Evolutionary conservation across 2,329 filamentous ascomycete species (phyloP), one percentile per base, ranked within the genome.

Genomic region (Hortaea sp.): DNA sequence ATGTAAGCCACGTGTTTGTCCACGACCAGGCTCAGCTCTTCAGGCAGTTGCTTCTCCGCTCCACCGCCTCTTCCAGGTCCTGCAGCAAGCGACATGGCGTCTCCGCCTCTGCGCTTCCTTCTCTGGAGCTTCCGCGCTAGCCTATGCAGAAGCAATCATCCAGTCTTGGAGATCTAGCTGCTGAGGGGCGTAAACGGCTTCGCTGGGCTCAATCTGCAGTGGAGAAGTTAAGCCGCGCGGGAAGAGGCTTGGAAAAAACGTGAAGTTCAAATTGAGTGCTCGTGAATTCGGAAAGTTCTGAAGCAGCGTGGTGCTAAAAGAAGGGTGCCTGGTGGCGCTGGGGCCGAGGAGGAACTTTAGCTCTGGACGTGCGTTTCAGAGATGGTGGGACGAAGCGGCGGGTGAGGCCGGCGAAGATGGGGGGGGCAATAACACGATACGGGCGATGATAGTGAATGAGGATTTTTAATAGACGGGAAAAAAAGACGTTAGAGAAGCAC

Each of bases 1-100:
- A 98, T 88, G 66, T 97, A 98, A 63, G 81, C 80, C 59, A 97
- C 87, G 66, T 98, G 92, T 63, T 79, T 79, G 54, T 80, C 71
- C 43, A 74, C 66, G 50, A 70, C 73, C 47, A 82, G 70, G 42
- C 70, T 66, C 52, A 76, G 68, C 53, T 75, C 70, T 47, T 67
- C 61, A 12, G 71, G 68, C 51, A 69, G 59, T 41, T 59, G 60
- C 49, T 47, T 59, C 40, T 58, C 44, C 41, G 53, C 63, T 46
- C 63, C 63, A 53, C 73, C 66, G 47, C 63, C 63, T 51, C 74
- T 69, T 46, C 78, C 78, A 41, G 78, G 78, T 27, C 78, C 78
- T 43, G 78, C 76, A 49, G 76, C 76, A 42, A 81, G 68, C 39
- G 78, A 76, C 78, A 82, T 82, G 46, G 27, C n/a, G 32, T 35